Evolutionary conservation across 139 green algal species (phyloP).

Genomic region (Asterochloris erici): DNA sequence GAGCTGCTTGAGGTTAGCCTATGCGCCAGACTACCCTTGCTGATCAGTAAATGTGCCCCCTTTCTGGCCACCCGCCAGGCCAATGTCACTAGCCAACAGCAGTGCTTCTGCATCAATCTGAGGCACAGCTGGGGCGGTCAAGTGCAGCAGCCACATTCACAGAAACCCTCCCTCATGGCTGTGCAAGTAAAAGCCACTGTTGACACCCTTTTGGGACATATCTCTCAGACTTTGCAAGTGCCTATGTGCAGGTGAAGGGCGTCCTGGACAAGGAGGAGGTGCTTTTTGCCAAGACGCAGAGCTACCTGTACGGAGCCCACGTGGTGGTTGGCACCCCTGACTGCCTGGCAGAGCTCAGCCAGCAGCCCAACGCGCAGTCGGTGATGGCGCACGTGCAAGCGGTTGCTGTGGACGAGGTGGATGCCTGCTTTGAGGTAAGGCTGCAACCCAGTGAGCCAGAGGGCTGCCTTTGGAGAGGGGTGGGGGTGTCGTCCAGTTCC

Average conservation of each 20-base stretch:
- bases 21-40: too few relatives aligned
- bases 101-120: too few relatives aligned
- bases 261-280: conserved; percentile 78
- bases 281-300: conserved; percentile 21
- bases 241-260: conserved; percentile 55
- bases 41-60: too few relatives aligned
- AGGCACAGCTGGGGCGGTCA: too few relatives aligned
- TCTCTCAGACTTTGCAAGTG: not conserved
- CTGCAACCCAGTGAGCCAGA: not conserved
- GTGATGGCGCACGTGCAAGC: conserved; percentile 16
- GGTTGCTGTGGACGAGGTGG: conserved; percentile 54
- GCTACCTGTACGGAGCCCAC: conserved; percentile 56
- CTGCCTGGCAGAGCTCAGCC: conserved; percentile 33
- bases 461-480: not conserved
- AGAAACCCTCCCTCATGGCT: not conserved
- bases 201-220: not conserved
- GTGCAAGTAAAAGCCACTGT: not conserved
- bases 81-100: too few relatives aligned
- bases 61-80: too few relatives aligned
- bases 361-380: conserved; percentile 4
- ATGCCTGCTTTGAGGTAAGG: conserved; percentile 46
- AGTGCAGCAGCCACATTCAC: not conserved
- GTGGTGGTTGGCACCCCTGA: conserved; percentile 74
- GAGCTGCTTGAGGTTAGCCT: too few relatives aligned
- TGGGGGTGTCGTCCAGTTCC: too few relatives aligned